Percentiles rank a stretch among this genome's conserved stretches.
Conservation (phyloP, 140 eudicot species). For the Oenanthe javanica region DNA sequence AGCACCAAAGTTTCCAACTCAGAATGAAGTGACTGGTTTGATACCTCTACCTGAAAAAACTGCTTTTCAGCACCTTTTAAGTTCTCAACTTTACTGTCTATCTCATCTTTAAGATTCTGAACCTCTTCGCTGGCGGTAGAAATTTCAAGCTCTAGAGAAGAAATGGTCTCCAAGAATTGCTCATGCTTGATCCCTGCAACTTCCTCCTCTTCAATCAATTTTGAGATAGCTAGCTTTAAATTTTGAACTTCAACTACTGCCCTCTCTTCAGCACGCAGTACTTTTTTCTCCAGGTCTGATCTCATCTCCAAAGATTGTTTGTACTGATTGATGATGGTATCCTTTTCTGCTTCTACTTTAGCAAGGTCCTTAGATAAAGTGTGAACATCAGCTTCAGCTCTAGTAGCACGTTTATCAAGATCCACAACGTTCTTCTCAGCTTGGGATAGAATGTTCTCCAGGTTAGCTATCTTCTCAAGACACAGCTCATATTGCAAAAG, state of each 20-base stretch:
- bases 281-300: constrained; percentile 53
- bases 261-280: constrained; percentile 52
- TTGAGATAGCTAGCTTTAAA: constrained; percentile 38
- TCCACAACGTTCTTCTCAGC: constrained; percentile 24
- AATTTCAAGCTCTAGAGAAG: constrained; percentile 47
- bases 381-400: constrained; percentile 40
- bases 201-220: constrained; percentile 61
- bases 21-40: constrained; percentile 59
- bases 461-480: constrained; percentile 38
- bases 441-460: constrained; percentile 33
- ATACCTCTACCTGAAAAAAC: constrained; percentile 43
- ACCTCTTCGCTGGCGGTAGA: constrained; percentile 50
- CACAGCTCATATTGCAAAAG: constrained; percentile 49
- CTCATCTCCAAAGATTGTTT: constrained; percentile 37
- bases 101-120: constrained; percentile 49
- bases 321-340: constrained; percentile 52
- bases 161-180: constrained; percentile 56
- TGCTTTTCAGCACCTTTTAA: constrained; percentile 70
- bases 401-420: constrained; percentile 34
- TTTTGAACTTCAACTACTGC: constrained; percentile 51
- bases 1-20: constrained; percentile 57
- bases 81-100: constrained; percentile 41
- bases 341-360: constrained; percentile 43
- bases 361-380: constrained; percentile 39
- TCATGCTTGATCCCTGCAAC: constrained; percentile 35